Evolutionary conservation across 2,329 filamentous ascomycete species (phyloP).

Genomic region (Colletotrichum noveboracense): DNA sequence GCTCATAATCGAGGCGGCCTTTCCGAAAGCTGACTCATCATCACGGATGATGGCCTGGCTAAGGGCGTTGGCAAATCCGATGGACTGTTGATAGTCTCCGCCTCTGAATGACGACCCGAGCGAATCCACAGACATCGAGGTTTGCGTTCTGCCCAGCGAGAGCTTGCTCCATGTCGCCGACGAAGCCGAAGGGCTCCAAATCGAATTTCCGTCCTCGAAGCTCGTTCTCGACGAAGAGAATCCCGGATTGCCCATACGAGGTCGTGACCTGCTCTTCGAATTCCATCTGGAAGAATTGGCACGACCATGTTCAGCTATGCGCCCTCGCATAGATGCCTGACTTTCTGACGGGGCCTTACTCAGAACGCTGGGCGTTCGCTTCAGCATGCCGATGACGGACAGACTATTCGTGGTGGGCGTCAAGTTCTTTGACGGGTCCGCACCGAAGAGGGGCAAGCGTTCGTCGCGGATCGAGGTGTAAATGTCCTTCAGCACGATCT

Average conservation of each 20-base stretch:
- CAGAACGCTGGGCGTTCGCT: constrained; percentile 86
- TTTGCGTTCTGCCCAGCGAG: constrained; percentile 88
- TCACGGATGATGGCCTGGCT: constrained; percentile 97
- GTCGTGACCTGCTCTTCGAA: constrained; percentile 84
- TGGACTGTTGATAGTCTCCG: constrained; percentile 91
- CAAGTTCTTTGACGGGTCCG: constrained; percentile 52
- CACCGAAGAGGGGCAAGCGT: constrained; percentile 84
- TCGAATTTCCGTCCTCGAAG: constrained; percentile 85
- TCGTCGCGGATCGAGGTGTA: constrained; percentile 89
- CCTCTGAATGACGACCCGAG: constrained; percentile 78
- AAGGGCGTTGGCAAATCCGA: constrained; percentile 95
- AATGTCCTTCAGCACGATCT: constrained; percentile 89
- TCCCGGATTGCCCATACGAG: constrained; percentile 75
- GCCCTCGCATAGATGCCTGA: constrained; percentile 71
- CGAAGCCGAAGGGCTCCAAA: constrained; percentile 84
- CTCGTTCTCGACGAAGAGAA: constrained; percentile 93
- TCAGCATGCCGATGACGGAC: constrained; percentile 78
- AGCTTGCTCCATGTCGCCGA: constrained; percentile 98
- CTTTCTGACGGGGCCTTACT: constrained; percentile 93
- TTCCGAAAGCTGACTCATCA: constrained; percentile 64
- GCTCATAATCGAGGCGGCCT: constrained; percentile 57
- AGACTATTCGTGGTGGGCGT: constrained; percentile 62
- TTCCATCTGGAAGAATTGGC: constrained; percentile 73
- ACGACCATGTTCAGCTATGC: constrained; percentile 64
- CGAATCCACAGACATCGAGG: constrained; percentile 91